Evolutionary conservation across 164 flowering plant genomes (phyloP), one percentile per base, ranked within the genome.

Genomic region (Sextonia rubra): DNA sequence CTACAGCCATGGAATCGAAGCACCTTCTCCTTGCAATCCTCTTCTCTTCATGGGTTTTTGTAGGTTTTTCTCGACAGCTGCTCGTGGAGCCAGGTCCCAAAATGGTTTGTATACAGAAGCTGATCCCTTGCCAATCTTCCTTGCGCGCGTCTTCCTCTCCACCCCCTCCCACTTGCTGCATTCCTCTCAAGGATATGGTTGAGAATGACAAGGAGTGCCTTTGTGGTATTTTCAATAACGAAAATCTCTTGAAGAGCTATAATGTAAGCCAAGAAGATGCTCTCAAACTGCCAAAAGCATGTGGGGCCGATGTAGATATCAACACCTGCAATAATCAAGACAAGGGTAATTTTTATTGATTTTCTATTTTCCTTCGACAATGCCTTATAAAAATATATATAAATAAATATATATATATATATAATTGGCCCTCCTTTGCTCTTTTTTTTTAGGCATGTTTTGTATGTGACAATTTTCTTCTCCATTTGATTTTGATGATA

Each of bases 111-210:
- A 8, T 85, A 67, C 64, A 78, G 63, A 79, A 75, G 37, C 81
- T 86, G 32, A 25, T 85, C 8, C 90, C 90, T 9, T 86, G 90
- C 77, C 71, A 81, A 61, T 72, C 78, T 3, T 85, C 68, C 70
- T 47, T 86, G 78, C 70, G 73, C 8, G 58, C 15, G 66, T 15
- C 82, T 0, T 8, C 69, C 4, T 0, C 75, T 18, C 0, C 74
- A 2, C 86, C 87, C 0, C 79, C 85, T 17, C 12, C 78, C 3
- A 0, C 77, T 1, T 86, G 90, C 72, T 86, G 90, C 65, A 14
- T 17, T 32, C 85, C 88, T 4, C n/a, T 86, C 73, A 80, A 78
- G 76, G 58, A 76, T 69, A 55, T 83, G 72, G 25, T 82, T 4
- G 22, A 22, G 9, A 47, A 64, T 20, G 83, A 82, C 1, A 0